Evolutionary conservation across 2,329 filamentous ascomycete species (phyloP), one percentile per base, ranked within the genome.

Genomic region (Phialocephala sp.): DNA sequence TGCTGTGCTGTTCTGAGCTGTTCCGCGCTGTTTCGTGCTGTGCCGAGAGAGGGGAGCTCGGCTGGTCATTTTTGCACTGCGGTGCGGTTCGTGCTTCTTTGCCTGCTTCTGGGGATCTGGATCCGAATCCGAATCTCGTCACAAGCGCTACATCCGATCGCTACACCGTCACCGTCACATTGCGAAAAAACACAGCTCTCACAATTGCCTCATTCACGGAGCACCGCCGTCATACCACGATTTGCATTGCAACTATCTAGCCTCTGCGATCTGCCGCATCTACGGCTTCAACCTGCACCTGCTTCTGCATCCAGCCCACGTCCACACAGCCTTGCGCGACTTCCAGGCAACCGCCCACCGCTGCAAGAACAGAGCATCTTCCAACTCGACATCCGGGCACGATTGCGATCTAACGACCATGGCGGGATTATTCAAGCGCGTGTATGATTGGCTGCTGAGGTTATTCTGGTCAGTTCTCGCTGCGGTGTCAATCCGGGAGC

Each of bases 371-470:
- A 22, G 24, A 39, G 22, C 24, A 59, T 32, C 50, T 45, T 50
- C 32, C 36, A 45, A 37, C 43, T 67, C 27, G 47, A 63, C 39
- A 45, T 50, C 50, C 41, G 52, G 32, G 36, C 54, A 47, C 55
- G 36, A 55, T 64, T 66, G 62, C 57, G 47, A 72, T 68, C 60
- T 65, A 72, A 72, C 69, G 78, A 84, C 72, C 80, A 98, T 98
- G 94, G 91, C 93, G 75, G 91, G 92, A 74, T 83, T 99, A 79
- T 97, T 99, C 81, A 91, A 91, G 77, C 91, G 89, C 82, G 90
- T 99, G 80, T 98, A 98, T 85, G 95, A 98, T 87, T 98, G 94
- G 94, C 85, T 98, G 79, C 83, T 99, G 82, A 90, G 94, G 84
- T 91, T 95, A 76, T 98, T 99, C 82, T 99, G 95, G 94, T 98